Evolutionary conservation across 2,329 filamentous ascomycete genomes (phyloP).

Genomic region (Trichoderma sp.): DNA sequence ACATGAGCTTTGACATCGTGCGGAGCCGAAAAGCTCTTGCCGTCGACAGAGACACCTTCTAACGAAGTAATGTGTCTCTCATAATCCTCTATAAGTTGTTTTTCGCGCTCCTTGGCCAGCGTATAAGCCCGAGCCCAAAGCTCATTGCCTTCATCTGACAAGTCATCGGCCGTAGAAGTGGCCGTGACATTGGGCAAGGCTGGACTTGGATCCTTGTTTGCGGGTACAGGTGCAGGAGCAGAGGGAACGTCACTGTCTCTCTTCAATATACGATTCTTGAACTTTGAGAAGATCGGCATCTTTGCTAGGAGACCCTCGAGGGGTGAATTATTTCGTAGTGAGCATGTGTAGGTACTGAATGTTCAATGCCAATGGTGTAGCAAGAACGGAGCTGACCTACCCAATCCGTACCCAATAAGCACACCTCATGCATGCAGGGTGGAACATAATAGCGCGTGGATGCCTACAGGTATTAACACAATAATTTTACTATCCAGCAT

Average conservation of each 20-base stretch:
- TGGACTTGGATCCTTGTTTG: not conserved
- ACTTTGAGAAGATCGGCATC: not conserved
- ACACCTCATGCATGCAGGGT: not conserved
- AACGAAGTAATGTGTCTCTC: not conserved
- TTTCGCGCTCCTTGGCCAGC: not conserved
- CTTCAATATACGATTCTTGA: not conserved
- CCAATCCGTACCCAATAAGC: not conserved
- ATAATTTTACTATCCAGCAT: too few relatives aligned
- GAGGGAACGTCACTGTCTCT: not conserved
- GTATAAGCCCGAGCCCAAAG: not conserved
- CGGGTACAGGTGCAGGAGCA: not conserved
- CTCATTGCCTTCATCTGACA: not conserved
- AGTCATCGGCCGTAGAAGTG: not conserved
- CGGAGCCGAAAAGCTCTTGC: not conserved
- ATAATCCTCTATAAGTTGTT: not conserved
- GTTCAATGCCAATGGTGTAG: not conserved
- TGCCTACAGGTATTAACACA: too few relatives aligned
- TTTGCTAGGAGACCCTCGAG: not conserved
- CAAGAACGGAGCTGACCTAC: not conserved
- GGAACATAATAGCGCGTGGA: not conserved
- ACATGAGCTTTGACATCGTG: not conserved
- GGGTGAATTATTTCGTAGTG: not conserved
- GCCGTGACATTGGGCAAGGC: not conserved
- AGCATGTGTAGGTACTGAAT: not conserved
- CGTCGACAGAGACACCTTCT: not conserved